A percentile compares a stretch with the other conserved stretches of the same genome.
phyloP scores from a whole-genome alignment of 78 protist genomes.

The Mastigamoeba balamuthi region DNA sequence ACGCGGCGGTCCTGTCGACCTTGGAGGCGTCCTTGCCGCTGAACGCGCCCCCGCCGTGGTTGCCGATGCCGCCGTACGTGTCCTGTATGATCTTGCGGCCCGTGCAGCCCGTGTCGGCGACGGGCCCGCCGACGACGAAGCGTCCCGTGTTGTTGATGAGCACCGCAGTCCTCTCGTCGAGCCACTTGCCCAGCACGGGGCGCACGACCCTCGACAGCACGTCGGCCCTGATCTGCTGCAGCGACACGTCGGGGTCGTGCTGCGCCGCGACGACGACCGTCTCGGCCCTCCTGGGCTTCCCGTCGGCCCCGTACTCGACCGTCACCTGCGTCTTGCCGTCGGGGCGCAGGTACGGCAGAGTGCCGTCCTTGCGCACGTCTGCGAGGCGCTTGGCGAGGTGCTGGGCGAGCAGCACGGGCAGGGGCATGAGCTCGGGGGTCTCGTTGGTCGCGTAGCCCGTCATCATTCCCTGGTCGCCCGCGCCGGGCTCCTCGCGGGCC shows the following conservation, averaged over 20 bases:
- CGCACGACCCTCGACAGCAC: not conserved
- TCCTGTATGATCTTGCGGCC: not conserved
- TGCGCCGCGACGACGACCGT: not conserved
- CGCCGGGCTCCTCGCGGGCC: not conserved
- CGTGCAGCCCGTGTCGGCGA: not conserved
- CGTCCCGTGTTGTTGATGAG: not conserved
- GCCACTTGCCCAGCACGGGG: not conserved
- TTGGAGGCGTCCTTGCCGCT: not conserved
- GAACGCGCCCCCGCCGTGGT: not conserved
- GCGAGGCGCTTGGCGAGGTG: not conserved
- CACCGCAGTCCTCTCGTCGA: not conserved
- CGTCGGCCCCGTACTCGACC: not conserved
- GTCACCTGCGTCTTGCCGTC: not conserved
- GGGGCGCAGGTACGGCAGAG: not conserved
- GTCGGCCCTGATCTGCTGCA: not conserved
- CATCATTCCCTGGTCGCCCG: not conserved
- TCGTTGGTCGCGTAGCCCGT: not conserved
- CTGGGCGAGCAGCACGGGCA: not conserved
- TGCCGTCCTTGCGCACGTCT: not conserved
- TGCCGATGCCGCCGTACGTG: not conserved
- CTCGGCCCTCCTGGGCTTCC: not conserved
- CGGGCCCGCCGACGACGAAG: not conserved
- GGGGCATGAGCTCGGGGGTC: not conserved
- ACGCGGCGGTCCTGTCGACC: not conserved
- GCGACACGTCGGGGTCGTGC: not conserved